Percentiles rank a stretch among this genome's conserved stretches.
phyloP scores from a whole-genome alignment of 306 rosid genomes.

The Lathyrus aphaca region DNA sequence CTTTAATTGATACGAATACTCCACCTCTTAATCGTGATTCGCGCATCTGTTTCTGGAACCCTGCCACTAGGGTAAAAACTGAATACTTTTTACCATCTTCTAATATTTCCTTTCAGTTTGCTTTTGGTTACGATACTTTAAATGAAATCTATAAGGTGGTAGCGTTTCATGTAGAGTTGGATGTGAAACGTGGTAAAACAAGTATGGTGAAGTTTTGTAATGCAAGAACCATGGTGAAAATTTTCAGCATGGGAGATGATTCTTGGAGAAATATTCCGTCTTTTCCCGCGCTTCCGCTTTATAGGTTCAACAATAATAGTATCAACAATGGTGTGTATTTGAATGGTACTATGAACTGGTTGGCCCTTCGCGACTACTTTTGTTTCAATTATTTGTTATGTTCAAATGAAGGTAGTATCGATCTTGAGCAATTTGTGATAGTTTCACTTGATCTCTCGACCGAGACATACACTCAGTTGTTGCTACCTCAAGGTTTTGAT shows the following conservation, averaged over 20 bases:
- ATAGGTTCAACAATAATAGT: not conserved
- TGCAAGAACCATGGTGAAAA: not conserved
- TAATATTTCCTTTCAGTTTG: not conserved
- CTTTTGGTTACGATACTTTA: not conserved
- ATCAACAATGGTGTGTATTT: not conserved
- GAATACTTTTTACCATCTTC: not conserved
- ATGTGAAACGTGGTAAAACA: not conserved
- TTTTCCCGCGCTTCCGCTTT: not conserved
- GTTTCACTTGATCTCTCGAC: constrained; percentile 1
- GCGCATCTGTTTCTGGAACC: not conserved
- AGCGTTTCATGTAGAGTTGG: not conserved
- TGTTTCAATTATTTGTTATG: not conserved
- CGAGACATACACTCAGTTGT: not conserved
- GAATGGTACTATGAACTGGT: constrained; percentile 3
- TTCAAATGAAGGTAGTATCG: not conserved
- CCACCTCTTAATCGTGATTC: not conserved
- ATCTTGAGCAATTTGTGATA: not conserved
- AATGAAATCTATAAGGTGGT: not conserved
- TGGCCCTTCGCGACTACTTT: not conserved
- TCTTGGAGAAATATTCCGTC: not conserved
- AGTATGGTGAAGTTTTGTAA: not conserved
- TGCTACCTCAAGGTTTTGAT: not conserved
- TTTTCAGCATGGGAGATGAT: not conserved
- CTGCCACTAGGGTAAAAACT: not conserved
- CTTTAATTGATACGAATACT: not conserved